Evolutionary conservation across 23 red algal species (phyloP).

Genomic region (Gracilaria gracilis): DNA sequence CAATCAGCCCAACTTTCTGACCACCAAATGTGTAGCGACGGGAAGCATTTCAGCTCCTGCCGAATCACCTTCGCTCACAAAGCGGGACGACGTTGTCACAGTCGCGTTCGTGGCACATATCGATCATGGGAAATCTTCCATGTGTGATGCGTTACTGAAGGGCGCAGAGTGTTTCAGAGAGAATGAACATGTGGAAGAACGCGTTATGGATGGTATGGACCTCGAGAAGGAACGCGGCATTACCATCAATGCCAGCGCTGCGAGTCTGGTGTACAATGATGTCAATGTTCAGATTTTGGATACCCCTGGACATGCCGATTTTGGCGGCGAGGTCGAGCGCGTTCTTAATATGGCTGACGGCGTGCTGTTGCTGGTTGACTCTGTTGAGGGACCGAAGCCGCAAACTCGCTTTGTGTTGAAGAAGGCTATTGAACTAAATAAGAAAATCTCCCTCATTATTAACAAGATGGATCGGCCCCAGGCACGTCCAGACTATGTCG

Average conservation of each 20-base stretch:
- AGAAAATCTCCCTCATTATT: slow-evolving; percentile 83
- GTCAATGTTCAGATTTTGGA: slow-evolving; percentile 86
- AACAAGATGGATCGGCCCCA: slow-evolving; percentile 97
- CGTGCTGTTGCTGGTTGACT: slow-evolving; percentile 91
- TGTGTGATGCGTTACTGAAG: slow-evolving; percentile 88
- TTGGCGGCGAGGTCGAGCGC: slow-evolving; percentile 92
- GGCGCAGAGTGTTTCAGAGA: slow-evolving; percentile 83
- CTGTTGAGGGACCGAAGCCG: slow-evolving; percentile 92
- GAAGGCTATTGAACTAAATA: slow-evolving; percentile 87
- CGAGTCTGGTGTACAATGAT: slow-evolving; percentile 74
- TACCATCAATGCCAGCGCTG: slow-evolving; percentile 87
- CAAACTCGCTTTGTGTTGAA: slow-evolving; percentile 94
- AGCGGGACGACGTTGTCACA: slow-evolving; percentile 71
- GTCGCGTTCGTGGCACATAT: slow-evolving; percentile 87
- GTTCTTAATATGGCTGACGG: slow-evolving; percentile 94
- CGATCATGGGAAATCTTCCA: slow-evolving; percentile 87
- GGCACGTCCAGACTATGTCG: slow-evolving; percentile 83
- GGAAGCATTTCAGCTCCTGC: background rate
- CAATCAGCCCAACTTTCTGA: background rate
- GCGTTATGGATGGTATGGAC: slow-evolving; percentile 90
- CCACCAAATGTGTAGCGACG: background rate
- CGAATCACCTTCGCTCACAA: background rate
- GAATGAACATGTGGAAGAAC: slow-evolving; percentile 81
- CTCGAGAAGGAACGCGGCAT: slow-evolving; percentile 94
- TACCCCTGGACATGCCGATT: slow-evolving; percentile 95